Percentiles rank a stretch among this genome's conserved stretches.
Evolutionary conservation across 192 early-diverging fungal genomes (phyloP).

Genomic region (Diversispora epigaea): DNA sequence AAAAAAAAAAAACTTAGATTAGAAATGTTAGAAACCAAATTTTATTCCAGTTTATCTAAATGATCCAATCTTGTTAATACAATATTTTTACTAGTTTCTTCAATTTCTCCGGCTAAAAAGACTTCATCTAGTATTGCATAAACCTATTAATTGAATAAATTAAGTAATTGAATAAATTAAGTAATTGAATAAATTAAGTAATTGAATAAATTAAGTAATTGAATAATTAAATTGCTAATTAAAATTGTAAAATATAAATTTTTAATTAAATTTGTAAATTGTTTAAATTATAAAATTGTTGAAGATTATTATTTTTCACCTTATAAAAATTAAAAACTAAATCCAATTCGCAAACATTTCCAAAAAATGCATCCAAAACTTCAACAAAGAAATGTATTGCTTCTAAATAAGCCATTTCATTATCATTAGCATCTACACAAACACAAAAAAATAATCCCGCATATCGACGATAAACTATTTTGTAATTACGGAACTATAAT

Average conservation of each 20-base stretch:
- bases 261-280: not conserved
- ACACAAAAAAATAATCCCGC: conserved; percentile 99
- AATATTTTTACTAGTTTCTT: conserved; percentile 88
- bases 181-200: too few species aligned
- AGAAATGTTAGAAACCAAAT: too few species aligned
- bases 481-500: conserved; percentile 90
- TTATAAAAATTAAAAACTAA: conserved; percentile 98
- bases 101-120: conserved; percentile 96
- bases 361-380: conserved; percentile 96
- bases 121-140: conserved; percentile 98
- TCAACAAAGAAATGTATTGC: conserved; percentile 99
- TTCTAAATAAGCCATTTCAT: conserved; percentile 92
- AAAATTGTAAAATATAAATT: too few species aligned
- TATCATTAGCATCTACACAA: conserved; percentile 98
- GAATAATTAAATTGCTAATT: too few species aligned
- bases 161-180: not conserved
- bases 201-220: too few species aligned
- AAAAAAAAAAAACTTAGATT: too few species aligned
- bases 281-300: not conserved
- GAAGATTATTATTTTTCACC: too few species aligned
- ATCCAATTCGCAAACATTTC: conserved; percentile 97
- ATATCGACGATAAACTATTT: conserved; percentile 97
- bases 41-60: conserved; percentile 68
- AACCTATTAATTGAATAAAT: conserved; percentile 51
- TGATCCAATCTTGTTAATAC: conserved; percentile 75